phyloP scores from a whole-genome alignment of 805 yeast species.

The Diddensiella santjacobensis region DNA sequence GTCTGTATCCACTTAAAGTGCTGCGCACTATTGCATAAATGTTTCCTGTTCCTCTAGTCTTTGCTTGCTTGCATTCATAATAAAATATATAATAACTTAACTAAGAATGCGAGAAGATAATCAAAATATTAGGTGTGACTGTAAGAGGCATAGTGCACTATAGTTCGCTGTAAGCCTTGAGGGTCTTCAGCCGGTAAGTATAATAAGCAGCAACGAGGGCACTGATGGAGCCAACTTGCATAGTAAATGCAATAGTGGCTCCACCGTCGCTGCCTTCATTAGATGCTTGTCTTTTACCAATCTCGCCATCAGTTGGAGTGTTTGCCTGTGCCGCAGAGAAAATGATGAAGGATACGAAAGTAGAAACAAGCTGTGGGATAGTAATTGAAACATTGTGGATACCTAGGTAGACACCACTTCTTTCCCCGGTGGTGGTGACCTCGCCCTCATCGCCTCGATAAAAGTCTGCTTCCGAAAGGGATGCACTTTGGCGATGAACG shows the following conservation, averaged over 20 bases:
- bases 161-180: neutral
- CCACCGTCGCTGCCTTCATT: constrained; percentile 31
- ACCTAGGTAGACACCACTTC: constrained; percentile 38
- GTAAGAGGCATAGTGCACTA: too few relatives aligned
- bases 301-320: constrained; percentile 4
- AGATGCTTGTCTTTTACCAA: constrained; percentile 12
- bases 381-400: constrained; percentile 39
- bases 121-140: too few relatives aligned
- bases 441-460: constrained; percentile 5
- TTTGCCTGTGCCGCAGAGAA: constrained; percentile 30
- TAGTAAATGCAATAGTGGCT: constrained; percentile 34
- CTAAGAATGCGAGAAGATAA: neutral
- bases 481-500: constrained; percentile 1
- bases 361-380: constrained; percentile 38
- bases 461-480: constrained; percentile 17
- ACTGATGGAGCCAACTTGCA: constrained; percentile 36
- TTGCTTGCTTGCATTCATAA: too few relatives aligned
- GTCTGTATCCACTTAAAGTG: neutral
- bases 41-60: neutral
- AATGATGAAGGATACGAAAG: constrained; percentile 36
- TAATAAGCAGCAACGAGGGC: constrained; percentile 34
- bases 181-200: constrained; percentile 7
- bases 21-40: neutral
- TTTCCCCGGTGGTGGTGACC: constrained; percentile 22
- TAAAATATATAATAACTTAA: neutral